phyloP scores from a whole-genome alignment of 768 basidiomycete species.

The Lactarius hatsudake region DNA sequence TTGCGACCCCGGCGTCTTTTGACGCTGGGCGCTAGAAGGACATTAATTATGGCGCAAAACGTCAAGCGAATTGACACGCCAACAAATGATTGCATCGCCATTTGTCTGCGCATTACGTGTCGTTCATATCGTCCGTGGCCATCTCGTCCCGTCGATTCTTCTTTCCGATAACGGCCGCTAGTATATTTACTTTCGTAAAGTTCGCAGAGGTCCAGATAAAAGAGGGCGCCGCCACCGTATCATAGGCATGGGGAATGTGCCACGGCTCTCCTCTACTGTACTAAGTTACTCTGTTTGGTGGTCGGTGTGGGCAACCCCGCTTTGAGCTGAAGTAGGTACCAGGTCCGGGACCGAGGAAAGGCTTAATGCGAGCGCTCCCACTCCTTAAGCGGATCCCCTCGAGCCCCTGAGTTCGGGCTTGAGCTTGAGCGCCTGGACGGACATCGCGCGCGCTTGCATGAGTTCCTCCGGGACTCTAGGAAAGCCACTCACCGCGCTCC shows the following conservation, averaged over 20 bases:
- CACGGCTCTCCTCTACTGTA: no score
- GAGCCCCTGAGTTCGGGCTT: background rate
- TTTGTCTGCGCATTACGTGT: slow-evolving; percentile 4
- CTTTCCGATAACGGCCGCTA: background rate
- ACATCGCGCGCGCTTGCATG: background rate
- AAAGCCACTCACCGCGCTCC: background rate
- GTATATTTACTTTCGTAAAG: background rate
- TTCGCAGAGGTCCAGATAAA: background rate
- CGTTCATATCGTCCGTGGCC: background rate
- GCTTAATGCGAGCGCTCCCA: background rate
- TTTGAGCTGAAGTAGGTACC: no score
- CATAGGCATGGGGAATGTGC: no score
- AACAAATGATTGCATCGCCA: background rate
- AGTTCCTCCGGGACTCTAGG: background rate
- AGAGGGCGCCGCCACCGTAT: no score
- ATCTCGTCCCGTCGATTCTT: background rate
- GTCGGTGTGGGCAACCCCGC: no score
- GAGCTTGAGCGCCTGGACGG: background rate
- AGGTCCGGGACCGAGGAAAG: background rate
- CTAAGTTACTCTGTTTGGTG: no score
- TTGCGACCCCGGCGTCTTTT: background rate
- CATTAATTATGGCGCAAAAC: background rate
- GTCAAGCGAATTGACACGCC: slow-evolving; percentile 5
- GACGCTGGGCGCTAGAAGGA: background rate
- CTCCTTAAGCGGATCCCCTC: background rate